Evolutionary conservation across 306 rosid genomes (phyloP).

Genomic region (Castanea sativa): DNA sequence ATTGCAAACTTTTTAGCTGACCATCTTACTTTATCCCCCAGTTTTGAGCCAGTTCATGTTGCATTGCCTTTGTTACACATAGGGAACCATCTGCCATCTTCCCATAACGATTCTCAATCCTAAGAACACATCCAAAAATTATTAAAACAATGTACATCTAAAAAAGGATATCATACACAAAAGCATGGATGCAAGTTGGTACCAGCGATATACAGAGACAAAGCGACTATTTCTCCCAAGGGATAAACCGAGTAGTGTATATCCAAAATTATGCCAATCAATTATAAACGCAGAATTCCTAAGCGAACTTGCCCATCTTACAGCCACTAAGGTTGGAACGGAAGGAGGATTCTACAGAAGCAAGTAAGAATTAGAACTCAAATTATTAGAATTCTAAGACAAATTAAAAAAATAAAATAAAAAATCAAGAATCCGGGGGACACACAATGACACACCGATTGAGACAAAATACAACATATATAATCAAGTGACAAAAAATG

Average conservation of each 20-base stretch:
- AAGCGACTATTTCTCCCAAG: constrained; percentile 86
- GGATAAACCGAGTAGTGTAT: constrained; percentile 77
- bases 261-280: constrained; percentile 99
- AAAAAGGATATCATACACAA: constrained; percentile 16
- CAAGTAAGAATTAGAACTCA: constrained; percentile 15
- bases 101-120: constrained; percentile 87
- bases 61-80: constrained; percentile 95
- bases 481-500: not conserved
- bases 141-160: constrained; percentile 1
- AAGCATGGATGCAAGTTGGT: constrained; percentile 27
- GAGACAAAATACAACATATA: not conserved
- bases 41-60: constrained; percentile 95
- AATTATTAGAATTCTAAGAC: not conserved
- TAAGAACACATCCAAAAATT: constrained; percentile 34
- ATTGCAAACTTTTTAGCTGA: constrained; percentile 30
- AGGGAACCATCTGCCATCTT: constrained; percentile 89
- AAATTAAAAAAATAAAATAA: no score
- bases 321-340: constrained; percentile 87
- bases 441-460: not conserved
- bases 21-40: constrained; percentile 88
- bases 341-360: constrained; percentile 92
- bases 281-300: constrained; percentile 73
- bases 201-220: constrained; percentile 82
- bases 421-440: not conserved
- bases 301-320: constrained; percentile 88